phyloP scores from a whole-genome alignment of 805 yeast species.

The Candida germanica region DNA sequence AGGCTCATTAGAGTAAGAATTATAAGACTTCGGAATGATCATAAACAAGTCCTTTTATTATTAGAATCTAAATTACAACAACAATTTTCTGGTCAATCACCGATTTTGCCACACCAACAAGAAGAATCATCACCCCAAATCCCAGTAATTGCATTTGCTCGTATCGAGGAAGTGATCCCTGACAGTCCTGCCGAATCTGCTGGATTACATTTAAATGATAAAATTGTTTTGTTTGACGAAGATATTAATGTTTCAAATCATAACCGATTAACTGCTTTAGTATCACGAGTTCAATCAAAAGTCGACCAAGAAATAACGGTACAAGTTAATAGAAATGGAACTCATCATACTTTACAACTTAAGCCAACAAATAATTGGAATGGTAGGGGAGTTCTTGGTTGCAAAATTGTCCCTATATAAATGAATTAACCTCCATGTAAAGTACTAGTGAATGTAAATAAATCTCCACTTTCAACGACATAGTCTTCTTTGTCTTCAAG shows the following conservation, averaged over 20 bases:
- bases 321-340: slow-evolving; percentile 28
- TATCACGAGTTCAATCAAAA: slow-evolving; percentile 39
- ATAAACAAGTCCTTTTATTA: slow-evolving; percentile 43
- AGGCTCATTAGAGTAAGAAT: slow-evolving; percentile 62
- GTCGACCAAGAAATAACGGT: slow-evolving; percentile 27
- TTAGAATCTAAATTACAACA: slow-evolving; percentile 46
- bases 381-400: slow-evolving; percentile 70
- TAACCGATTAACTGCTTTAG: slow-evolving; percentile 44
- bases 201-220: slow-evolving; percentile 57
- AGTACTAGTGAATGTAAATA: slow-evolving; percentile 85
- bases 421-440: slow-evolving; percentile 78
- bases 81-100: slow-evolving; percentile 30
- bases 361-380: slow-evolving; percentile 56
- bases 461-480: slow-evolving; percentile 71
- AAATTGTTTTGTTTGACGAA: slow-evolving; percentile 50
- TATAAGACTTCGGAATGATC: slow-evolving; percentile 69
- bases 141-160: slow-evolving; percentile 50
- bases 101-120: background rate
- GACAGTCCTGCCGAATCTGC: slow-evolving; percentile 54
- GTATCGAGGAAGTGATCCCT: slow-evolving; percentile 45
- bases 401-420: slow-evolving; percentile 48
- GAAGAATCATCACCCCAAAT: background rate
- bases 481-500: slow-evolving; percentile 85
- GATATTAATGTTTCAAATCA: slow-evolving; percentile 54
- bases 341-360: slow-evolving; percentile 18